These are phyloP conservation scores for Podospora comata DNA, from an alignment of 495 filamentous ascomycete genomes.

Conservation along the genomic window DNA sequence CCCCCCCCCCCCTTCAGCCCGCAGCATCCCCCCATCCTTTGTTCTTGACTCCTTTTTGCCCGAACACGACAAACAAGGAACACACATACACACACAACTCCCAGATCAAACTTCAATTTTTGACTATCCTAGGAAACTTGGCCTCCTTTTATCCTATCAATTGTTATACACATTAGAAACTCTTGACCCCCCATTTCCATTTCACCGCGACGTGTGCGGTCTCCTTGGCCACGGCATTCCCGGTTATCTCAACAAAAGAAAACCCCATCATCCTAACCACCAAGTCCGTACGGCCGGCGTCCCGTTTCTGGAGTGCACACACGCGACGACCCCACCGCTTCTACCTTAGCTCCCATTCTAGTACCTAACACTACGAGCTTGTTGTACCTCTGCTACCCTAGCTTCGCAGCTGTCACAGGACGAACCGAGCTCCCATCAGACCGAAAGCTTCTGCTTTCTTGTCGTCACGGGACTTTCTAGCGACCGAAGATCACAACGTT, in stretches of 20 bases:
- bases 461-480: too few relatives aligned
- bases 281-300: slow-evolving; percentile 11
- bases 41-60: too few relatives aligned
- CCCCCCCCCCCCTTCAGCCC: too few relatives aligned
- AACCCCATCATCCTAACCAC: not conserved
- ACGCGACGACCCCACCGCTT: too few relatives aligned
- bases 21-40: too few relatives aligned
- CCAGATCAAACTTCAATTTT: too few relatives aligned
- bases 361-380: not conserved
- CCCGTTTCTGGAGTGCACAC: slow-evolving; percentile 5
- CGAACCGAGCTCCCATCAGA: too few relatives aligned
- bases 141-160: not conserved
- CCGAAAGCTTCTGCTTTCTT: not conserved
- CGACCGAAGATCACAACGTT: not conserved
- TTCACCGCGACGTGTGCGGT: not conserved
- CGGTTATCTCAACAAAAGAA: slow-evolving; percentile 8
- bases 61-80: too few relatives aligned
- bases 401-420: too few relatives aligned
- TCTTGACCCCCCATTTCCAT: not conserved
- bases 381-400: not conserved
- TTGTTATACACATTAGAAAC: not conserved
- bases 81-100: too few relatives aligned
- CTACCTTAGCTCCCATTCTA: too few relatives aligned
- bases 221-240: slow-evolving; percentile 8
- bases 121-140: too few relatives aligned